phyloP scores from a whole-genome alignment of 768 basidiomycete genomes.

The Saitozyma podzolica region DNA sequence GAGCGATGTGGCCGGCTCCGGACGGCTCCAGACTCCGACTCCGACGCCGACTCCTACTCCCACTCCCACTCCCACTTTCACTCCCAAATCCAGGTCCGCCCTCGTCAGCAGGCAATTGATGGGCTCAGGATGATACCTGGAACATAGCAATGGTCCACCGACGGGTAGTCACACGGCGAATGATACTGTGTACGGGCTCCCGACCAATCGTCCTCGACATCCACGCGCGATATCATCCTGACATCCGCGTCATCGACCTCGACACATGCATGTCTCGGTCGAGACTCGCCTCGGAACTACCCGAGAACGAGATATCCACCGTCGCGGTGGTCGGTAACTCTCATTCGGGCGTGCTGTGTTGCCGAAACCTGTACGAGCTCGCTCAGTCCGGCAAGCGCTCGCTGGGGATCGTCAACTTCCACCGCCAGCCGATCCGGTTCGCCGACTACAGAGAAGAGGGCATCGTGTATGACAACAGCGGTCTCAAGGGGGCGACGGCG shows the following conservation, averaged over 20 bases:
- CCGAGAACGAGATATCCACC: constrained; percentile 2
- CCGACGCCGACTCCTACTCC: no score
- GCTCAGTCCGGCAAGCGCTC: constrained; percentile 3
- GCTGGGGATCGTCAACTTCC: constrained; percentile 30
- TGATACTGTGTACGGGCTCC: constrained; percentile 28
- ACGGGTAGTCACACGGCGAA: no score
- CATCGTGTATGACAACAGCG: constrained; percentile 35
- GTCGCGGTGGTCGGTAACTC: constrained; percentile 36
- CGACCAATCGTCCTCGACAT: constrained; percentile 14
- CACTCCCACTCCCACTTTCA: no score
- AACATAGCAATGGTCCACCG: no score
- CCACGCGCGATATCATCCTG: constrained; percentile 17
- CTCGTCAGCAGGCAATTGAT: no score
- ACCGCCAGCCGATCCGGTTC: constrained; percentile 18
- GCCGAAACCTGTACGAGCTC: constrained; percentile 29
- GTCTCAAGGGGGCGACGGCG: constrained; percentile 32
- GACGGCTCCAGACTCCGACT: no score
- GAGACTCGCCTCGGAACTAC: constrained; percentile 16
- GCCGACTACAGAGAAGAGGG: constrained; percentile 34
- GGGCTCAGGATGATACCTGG: no score
- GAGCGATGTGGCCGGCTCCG: no score
- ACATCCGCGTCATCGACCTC: constrained; percentile 23
- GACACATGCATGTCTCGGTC: constrained; percentile 26
- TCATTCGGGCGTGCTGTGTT: constrained; percentile 32
- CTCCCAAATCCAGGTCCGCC: no score